Evolutionary conservation across 148 eudicot genomes (phyloP).

Genomic region (Diospyros lotus): DNA sequence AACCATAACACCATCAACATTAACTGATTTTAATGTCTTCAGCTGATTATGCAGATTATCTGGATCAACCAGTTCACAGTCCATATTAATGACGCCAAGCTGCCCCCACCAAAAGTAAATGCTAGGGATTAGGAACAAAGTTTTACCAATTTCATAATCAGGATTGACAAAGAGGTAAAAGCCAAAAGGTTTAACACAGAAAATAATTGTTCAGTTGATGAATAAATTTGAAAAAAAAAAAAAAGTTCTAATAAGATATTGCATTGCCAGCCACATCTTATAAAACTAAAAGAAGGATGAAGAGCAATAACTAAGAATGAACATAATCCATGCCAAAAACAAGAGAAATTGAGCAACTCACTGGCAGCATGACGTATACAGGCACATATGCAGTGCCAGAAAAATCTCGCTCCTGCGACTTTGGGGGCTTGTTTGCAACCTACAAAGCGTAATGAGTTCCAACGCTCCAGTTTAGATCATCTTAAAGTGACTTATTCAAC

Average conservation of each 20-base stretch:
- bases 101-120: constrained; percentile 26
- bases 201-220: neutral
- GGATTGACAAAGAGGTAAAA: neutral
- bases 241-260: neutral
- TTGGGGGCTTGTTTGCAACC: constrained; percentile 28
- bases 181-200: neutral
- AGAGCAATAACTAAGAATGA: neutral
- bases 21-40: constrained; percentile 52
- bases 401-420: constrained; percentile 61
- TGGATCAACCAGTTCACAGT: constrained; percentile 66
- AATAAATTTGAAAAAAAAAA: neutral
- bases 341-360: constrained; percentile 23
- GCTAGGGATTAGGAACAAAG: constrained; percentile 18
- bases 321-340: neutral
- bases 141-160: neutral
- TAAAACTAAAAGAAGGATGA: neutral
- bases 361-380: constrained; percentile 80
- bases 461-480: neutral
- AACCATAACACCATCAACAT: constrained; percentile 90
- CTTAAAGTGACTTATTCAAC: neutral
- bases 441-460: constrained; percentile 6
- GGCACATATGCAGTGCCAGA: constrained; percentile 75
- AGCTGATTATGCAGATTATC: constrained; percentile 48
- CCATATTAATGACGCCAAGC: constrained; percentile 59
- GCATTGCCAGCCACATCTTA: neutral